A percentile compares a stretch with the other conserved stretches of the same genome.
phyloP scores from a whole-genome alignment of 371 early-diverging fungal genomes.

The Homolaphlyctis polyrhiza region DNA sequence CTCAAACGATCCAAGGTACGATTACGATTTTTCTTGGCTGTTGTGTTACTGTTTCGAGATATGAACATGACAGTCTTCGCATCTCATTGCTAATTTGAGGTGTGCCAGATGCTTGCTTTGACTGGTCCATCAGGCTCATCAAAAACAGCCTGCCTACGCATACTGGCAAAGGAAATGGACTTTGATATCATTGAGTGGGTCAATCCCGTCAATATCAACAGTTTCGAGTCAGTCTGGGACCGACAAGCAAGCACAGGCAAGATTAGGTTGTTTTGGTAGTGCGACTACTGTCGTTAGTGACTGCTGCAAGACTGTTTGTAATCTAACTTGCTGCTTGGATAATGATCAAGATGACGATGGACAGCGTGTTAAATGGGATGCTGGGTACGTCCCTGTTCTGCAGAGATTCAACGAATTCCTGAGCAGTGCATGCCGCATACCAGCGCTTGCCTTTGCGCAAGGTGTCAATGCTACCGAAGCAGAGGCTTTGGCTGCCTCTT shows the following conservation, averaged over 20 bases:
- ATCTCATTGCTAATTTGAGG: conserved; percentile 1
- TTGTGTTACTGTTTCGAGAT: not conserved
- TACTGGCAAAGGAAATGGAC: conserved; percentile 51
- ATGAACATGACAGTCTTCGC: not conserved
- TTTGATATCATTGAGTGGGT: conserved; percentile 66
- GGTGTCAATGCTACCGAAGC: too few species aligned
- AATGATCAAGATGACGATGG: too few species aligned
- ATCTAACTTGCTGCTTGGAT: too few species aligned
- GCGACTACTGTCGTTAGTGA: not conserved
- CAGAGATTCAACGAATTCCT: conserved; percentile 23
- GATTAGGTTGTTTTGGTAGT: conserved; percentile 10
- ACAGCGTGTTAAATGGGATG: not conserved
- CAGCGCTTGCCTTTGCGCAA: too few species aligned
- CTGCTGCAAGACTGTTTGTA: too few species aligned
- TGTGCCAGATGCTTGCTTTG: conserved; percentile 56
- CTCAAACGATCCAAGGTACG: not conserved
- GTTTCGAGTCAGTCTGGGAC: conserved; percentile 4
- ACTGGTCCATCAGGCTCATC: conserved; percentile 71
- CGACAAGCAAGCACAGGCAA: not conserved
- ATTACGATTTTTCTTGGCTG: not conserved
- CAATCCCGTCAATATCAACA: conserved; percentile 48
- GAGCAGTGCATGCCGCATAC: too few species aligned
- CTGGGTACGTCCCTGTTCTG: conserved; percentile 9
- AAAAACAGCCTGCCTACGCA: conserved; percentile 58
- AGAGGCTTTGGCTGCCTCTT: too few species aligned